phyloP scores from a whole-genome alignment of 495 filamentous ascomycete species.

The Aspergillus wentii region DNA sequence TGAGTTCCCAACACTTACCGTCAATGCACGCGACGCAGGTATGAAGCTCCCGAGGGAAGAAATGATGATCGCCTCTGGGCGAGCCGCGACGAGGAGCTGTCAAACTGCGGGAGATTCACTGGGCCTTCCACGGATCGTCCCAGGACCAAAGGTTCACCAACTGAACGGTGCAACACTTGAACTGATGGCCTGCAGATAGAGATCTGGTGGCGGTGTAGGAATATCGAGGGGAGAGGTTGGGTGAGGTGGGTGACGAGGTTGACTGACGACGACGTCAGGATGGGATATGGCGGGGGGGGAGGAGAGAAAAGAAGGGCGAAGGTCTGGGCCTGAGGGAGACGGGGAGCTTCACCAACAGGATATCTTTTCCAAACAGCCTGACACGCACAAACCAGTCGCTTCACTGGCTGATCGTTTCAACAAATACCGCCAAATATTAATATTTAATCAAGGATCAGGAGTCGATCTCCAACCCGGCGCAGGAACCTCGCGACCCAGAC shows the following conservation, averaged over 20 bases:
- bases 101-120: conserved; percentile 38
- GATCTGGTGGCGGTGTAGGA: too few species aligned
- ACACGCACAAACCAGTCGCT: too few species aligned
- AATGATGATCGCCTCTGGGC: conserved; percentile 16
- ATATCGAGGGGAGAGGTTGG: conserved; percentile 5
- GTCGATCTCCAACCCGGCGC: conserved; percentile 20
- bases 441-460: conserved; percentile 19
- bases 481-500: conserved; percentile 23
- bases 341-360: conserved; percentile 6
- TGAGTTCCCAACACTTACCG: too few species aligned
- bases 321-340: conserved; percentile 2
- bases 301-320: conserved; percentile 4
- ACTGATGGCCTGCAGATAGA: too few species aligned
- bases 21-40: too few species aligned
- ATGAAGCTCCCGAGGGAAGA: conserved; percentile 5
- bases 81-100: conserved; percentile 30
- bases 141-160: conserved; percentile 19
- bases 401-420: too few species aligned
- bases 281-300: background rate
- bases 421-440: too few species aligned
- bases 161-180: too few species aligned
- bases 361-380: conserved; percentile 2
- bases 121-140: conserved; percentile 30
- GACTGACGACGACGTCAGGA: too few species aligned
- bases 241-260: conserved; percentile 5